phyloP scores from a whole-genome alignment of 371 early-diverging fungal genomes.

The Mycotypha africana region DNA sequence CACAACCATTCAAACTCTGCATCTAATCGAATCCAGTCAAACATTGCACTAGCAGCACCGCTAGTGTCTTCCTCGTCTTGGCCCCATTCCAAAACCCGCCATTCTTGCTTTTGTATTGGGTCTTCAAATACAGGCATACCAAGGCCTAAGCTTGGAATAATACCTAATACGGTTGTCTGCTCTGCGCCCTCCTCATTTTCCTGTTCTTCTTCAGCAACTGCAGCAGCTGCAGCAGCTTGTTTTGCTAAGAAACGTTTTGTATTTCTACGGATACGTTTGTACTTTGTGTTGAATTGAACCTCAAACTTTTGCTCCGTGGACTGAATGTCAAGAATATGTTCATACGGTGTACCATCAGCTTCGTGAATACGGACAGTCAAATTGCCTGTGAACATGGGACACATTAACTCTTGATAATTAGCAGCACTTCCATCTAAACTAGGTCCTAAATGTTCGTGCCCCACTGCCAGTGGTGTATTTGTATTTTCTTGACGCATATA shows the following conservation, averaged over 20 bases:
- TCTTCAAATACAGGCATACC: slow-evolving; percentile 72
- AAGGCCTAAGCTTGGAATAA: slow-evolving; percentile 51
- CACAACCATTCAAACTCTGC: slow-evolving; percentile 95
- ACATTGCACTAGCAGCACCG: slow-evolving; percentile 68
- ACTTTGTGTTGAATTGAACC: slow-evolving; percentile 93
- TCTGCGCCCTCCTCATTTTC: slow-evolving; percentile 57
- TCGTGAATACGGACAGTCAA: slow-evolving; percentile 90
- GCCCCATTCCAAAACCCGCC: slow-evolving; percentile 79
- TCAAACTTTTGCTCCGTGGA: slow-evolving; percentile 73
- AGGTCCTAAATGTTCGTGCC: slow-evolving; percentile 2
- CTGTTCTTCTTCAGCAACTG: slow-evolving; percentile 65
- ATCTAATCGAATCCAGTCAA: slow-evolving; percentile 97
- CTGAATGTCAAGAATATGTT: slow-evolving; percentile 86
- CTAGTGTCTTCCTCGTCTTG: slow-evolving; percentile 70
- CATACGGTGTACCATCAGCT: slow-evolving; percentile 90
- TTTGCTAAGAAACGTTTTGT: slow-evolving; percentile 78
- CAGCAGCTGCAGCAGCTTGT: slow-evolving; percentile 75
- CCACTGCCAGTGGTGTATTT: slow-evolving; percentile 35
- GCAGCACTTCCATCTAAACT: slow-evolving; percentile 5
- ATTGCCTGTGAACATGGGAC: slow-evolving; percentile 67
- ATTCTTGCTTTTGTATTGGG: slow-evolving; percentile 63
- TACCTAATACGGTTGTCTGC: slow-evolving; percentile 32
- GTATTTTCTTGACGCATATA: slow-evolving; percentile 79
- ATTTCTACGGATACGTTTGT: slow-evolving; percentile 87
- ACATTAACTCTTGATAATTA: slow-evolving; percentile 23